These are phyloP conservation scores for Annulohypoxylon maeteangense DNA, from an alignment of 495 filamentous ascomycete species.

Conservation along the genomic window DNA sequence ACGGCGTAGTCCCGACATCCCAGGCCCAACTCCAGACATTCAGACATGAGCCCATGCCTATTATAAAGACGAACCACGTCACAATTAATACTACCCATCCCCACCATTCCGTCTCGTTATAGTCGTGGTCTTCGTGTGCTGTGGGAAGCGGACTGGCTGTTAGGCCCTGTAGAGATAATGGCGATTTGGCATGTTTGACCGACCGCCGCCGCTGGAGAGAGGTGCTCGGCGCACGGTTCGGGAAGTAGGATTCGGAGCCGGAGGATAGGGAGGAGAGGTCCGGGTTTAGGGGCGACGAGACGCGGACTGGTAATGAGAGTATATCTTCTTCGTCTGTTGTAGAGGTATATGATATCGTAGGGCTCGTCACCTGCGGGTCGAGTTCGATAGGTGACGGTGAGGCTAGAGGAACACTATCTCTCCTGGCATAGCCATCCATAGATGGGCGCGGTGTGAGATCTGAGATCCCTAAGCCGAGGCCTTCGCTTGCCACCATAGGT, in stretches of 20 bases:
- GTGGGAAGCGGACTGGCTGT: conserved; percentile 54
- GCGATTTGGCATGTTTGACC: conserved; percentile 69
- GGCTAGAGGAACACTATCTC: conserved; percentile 47
- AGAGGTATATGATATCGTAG: conserved; percentile 69
- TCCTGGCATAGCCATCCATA: conserved; percentile 53
- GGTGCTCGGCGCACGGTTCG: conserved; percentile 44
- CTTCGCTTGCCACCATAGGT: conserved; percentile 17
- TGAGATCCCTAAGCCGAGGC: conserved; percentile 61
- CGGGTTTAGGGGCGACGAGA: conserved; percentile 49
- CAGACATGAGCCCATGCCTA: conserved; percentile 93
- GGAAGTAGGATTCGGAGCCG: conserved; percentile 74
- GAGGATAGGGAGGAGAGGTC: conserved; percentile 64
- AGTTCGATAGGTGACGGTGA: conserved; percentile 33
- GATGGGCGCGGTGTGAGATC: conserved; percentile 59
- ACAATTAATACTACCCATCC: conserved; percentile 89
- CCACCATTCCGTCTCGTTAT: conserved; percentile 95
- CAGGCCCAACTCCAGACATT: conserved; percentile 99
- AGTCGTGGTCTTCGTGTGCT: conserved; percentile 75
- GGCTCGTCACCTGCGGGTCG: conserved; percentile 59
- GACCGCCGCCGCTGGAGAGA: conserved; percentile 61
- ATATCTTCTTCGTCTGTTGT: conserved; percentile 86
- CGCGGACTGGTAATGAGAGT: conserved; percentile 51
- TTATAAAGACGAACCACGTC: conserved; percentile 94
- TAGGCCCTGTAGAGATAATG: conserved; percentile 62
- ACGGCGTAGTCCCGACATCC: conserved; percentile 97